Conservation (phyloP, 805 yeast genomes). For the Candida germanica region DNA sequence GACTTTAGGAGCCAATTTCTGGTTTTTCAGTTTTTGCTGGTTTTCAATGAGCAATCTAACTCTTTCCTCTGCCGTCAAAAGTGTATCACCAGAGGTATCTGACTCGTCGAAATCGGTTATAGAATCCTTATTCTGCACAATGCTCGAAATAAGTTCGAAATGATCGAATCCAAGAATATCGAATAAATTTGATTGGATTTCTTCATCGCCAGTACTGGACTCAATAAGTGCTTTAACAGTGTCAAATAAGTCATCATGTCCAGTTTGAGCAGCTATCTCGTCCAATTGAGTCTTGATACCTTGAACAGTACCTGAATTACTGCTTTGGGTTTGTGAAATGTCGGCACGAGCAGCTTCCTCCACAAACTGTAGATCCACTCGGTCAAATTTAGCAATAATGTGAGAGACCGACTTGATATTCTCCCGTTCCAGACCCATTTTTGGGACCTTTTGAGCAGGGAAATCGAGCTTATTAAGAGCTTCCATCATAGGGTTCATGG, state of each 20-base stretch:
- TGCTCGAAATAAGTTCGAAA: slow-evolving; percentile 68
- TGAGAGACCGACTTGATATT: slow-evolving; percentile 24
- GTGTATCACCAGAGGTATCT: slow-evolving; percentile 13
- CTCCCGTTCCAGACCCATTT: slow-evolving; percentile 33
- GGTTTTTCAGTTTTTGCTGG: slow-evolving; percentile 47
- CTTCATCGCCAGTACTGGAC: slow-evolving; percentile 41
- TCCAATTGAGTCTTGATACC: slow-evolving; percentile 29
- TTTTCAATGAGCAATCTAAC: slow-evolving; percentile 51
- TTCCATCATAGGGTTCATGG: slow-evolving; percentile 70
- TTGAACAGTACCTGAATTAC: slow-evolving; percentile 8
- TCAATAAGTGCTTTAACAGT: slow-evolving; percentile 7
- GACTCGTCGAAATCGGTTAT: slow-evolving; percentile 7
- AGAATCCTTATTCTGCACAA: slow-evolving; percentile 46
- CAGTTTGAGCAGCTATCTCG: slow-evolving; percentile 22
- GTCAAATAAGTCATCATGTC: slow-evolving; percentile 19
- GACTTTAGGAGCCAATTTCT: slow-evolving; percentile 44
- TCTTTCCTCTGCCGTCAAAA: slow-evolving; percentile 55
- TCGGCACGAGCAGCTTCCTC: slow-evolving; percentile 15
- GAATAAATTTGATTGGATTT: slow-evolving; percentile 66
- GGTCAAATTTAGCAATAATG: slow-evolving; percentile 36
- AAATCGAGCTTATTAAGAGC: slow-evolving; percentile 31
- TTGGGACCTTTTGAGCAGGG: slow-evolving; percentile 27
- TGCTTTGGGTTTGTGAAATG: neutral
- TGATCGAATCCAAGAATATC: slow-evolving; percentile 86
- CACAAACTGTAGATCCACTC: slow-evolving; percentile 31